Percentiles rank a stretch among this genome's conserved stretches.
Conservation (phyloP, 2,329 filamentous ascomycete species). For the Coniosporium tulheliwenetii region DNA sequence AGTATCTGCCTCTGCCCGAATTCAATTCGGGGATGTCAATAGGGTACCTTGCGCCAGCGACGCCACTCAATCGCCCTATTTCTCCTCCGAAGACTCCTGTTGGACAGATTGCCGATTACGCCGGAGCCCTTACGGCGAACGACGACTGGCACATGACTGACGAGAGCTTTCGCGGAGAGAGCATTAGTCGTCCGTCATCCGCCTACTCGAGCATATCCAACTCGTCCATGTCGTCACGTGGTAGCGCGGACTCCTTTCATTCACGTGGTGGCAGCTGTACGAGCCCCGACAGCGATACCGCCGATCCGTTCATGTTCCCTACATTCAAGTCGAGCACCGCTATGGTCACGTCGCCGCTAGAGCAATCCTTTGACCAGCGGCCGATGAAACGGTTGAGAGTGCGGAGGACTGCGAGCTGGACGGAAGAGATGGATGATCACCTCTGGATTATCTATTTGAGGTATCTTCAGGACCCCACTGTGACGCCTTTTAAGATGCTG, state of each 20-base stretch:
- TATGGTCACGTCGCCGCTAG: constrained; percentile 10
- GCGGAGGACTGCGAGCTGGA: constrained; percentile 32
- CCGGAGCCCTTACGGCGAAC: not conserved
- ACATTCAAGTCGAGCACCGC: constrained; percentile 12
- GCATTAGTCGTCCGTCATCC: constrained; percentile 39
- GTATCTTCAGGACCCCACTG: constrained; percentile 49
- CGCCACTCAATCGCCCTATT: constrained; percentile 18
- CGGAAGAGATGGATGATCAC: constrained; percentile 48
- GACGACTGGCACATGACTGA: constrained; percentile 3
- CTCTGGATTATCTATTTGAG: constrained; percentile 51
- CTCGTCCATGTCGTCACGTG: constrained; percentile 44
- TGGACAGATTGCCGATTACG: constrained; percentile 15
- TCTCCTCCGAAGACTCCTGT: constrained; percentile 35
- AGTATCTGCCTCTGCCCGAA: constrained; percentile 2
- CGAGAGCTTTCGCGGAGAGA: constrained; percentile 17
- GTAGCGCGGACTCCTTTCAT: constrained; percentile 39
- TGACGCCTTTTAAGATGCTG: constrained; percentile 52
- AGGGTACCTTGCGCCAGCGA: constrained; percentile 26
- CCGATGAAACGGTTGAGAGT: constrained; percentile 26
- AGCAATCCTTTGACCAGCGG: constrained; percentile 6
- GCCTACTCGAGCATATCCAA: constrained; percentile 44
- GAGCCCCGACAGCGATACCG: constrained; percentile 42
- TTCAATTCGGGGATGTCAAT: constrained; percentile 13
- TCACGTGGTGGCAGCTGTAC: constrained; percentile 44
- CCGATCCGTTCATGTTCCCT: constrained; percentile 38